Conservation (phyloP, 129 eudicot genomes). For the Heracleum sosnowskyi region DNA sequence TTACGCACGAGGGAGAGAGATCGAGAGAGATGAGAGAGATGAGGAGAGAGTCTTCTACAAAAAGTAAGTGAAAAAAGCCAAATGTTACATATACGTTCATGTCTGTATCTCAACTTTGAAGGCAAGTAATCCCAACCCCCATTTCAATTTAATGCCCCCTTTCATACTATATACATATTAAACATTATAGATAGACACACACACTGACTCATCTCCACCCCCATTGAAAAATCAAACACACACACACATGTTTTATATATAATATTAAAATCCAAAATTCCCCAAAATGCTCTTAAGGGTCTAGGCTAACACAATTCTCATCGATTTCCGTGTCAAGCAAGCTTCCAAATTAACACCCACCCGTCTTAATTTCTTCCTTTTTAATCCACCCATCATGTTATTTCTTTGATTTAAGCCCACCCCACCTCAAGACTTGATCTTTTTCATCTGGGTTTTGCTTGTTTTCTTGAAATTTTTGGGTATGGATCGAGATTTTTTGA, state of each 20-base stretch:
- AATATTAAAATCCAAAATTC: conserved; percentile 1
- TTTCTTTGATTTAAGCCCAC: background rate
- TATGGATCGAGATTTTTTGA: conserved; percentile 50
- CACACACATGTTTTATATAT: background rate
- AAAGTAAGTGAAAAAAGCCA: background rate
- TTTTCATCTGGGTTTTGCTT: background rate
- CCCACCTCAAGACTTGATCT: background rate
- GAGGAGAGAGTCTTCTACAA: background rate
- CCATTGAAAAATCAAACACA: conserved; percentile 2
- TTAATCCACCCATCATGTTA: background rate
- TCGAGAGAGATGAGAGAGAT: background rate
- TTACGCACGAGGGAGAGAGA: background rate
- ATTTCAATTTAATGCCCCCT: background rate
- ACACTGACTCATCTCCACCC: background rate
- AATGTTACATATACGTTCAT: background rate
- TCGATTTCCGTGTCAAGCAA: conserved; percentile 95
- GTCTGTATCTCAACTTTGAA: conserved; percentile 5
- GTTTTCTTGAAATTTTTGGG: background rate
- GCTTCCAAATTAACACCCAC: conserved; percentile 30
- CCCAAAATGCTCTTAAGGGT: background rate
- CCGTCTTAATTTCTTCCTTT: conserved; percentile 32
- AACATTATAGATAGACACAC: background rate
- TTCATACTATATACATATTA: no score
- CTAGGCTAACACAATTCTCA: background rate
- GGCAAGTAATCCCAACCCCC: conserved; percentile 4